Evolutionary conservation across 202 grass and related monocot genomes (phyloP), one percentile per base, ranked within the genome.

Genomic region (Elaeis oleifera): DNA sequence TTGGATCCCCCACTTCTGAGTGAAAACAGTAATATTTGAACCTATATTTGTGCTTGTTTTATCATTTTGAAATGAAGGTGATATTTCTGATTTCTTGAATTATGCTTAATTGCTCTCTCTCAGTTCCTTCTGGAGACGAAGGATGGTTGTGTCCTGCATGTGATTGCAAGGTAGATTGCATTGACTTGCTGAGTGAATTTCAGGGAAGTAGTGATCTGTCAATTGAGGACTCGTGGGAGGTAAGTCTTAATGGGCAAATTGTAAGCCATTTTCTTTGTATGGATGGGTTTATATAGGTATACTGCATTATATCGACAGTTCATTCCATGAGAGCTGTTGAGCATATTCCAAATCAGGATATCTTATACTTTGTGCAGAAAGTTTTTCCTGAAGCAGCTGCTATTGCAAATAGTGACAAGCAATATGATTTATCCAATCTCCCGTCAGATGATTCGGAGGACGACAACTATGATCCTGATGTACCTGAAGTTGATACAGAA

Each of bases 101-200:
- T 13, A 22, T 20, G 27, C 23, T 27, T 79, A 63, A 27, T 70
- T 56, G 6, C 57, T 63, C 81, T 89, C 60, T 18, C 62, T 18
- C 72, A 99, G 95, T 99, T 76, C 95, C 95, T 49, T 63, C 64
- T 16, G 88, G 78, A 3, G 83, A 99, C 68, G 70, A 86, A 84
- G 85, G 85, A 73, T 99, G 95, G 95, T 64, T 94, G 39, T 99
- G 95, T 51, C 88, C 95, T 51, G 85, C 85, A 59, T 99, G 95
- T 49, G 80, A 84, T 77, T 99, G 88, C 80, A 99, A 99, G 74
- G 60, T 89, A 49, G 72, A 99, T 52, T 99, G 85, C 73, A 79
- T 99, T 57, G 82, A 77, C 60, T 73, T 84, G 78, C 67, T 99
- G 74, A 99, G 94, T 71, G 88, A 99, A 78, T 87, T 79, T 67